Conservation (phyloP, 306 rosid genomes). For the Begonia loranthoides region DNA sequence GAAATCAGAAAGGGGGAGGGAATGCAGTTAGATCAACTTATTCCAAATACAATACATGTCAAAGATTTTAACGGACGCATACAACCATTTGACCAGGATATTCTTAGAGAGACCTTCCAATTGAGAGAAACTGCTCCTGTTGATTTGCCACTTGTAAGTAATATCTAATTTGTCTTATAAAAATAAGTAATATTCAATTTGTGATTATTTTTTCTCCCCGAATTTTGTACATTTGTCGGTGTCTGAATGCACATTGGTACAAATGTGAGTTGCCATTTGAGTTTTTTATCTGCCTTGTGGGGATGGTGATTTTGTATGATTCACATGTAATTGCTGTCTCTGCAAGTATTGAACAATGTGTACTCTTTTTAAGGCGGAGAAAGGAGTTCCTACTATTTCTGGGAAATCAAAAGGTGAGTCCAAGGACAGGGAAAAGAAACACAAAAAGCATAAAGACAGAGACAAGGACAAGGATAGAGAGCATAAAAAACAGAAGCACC, state of each 20-base stretch:
- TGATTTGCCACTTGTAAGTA: conserved; percentile 73
- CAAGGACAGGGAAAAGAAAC: conserved; percentile 92
- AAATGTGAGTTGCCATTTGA: too few relatives aligned
- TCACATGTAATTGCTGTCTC: background rate
- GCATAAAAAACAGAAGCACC: conserved; percentile 88
- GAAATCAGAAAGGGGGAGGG: conserved; percentile 96
- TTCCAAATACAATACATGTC: conserved; percentile 48
- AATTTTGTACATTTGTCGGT: conserved; percentile 11
- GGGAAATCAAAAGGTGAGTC: conserved; percentile 71
- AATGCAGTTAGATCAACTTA: conserved; percentile 93
- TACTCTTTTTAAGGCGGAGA: conserved; percentile 49
- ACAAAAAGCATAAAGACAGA: conserved; percentile 69
- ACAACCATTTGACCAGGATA: conserved; percentile 70
- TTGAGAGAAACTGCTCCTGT: conserved; percentile 67
- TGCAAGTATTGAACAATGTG: conserved; percentile 1
- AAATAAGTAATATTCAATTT: conserved; percentile 11
- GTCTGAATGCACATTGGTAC: background rate
- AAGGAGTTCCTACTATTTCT: conserved; percentile 68
- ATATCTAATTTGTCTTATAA: too few relatives aligned
- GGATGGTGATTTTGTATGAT: background rate
- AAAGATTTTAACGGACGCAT: conserved; percentile 60
- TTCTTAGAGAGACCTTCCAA: conserved; percentile 80
- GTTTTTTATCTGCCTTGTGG: background rate
- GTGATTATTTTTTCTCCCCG: background rate
- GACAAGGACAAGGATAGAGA: conserved; percentile 88